These are phyloP conservation scores for Neofusicoccum cordaticola DNA, from an alignment of 2,329 filamentous ascomycete genomes.

Conservation along the genomic window DNA sequence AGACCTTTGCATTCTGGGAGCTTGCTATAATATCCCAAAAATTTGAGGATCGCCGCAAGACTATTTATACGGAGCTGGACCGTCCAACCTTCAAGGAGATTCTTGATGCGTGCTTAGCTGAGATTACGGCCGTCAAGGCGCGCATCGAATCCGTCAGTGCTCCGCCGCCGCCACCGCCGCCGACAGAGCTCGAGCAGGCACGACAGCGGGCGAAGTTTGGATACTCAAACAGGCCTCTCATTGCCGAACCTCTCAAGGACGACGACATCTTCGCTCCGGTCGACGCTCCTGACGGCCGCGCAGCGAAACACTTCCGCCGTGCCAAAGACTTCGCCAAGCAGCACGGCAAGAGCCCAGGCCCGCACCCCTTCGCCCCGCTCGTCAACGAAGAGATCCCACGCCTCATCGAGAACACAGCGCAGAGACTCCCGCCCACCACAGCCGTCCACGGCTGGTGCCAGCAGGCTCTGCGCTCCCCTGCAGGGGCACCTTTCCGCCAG, in stretches of 20 bases:
- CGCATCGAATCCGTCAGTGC: constrained; percentile 58
- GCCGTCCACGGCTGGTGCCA: background rate
- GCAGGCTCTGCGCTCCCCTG: constrained; percentile 23
- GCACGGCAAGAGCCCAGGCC: constrained; percentile 34
- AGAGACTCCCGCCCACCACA: background rate
- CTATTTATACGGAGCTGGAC: constrained; percentile 85
- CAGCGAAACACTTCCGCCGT: constrained; percentile 36
- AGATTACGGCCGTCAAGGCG: constrained; percentile 64
- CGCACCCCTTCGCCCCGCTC: constrained; percentile 5
- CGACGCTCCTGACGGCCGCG: constrained; percentile 35
- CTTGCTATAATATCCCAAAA: constrained; percentile 73
- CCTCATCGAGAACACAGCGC: constrained; percentile 1
- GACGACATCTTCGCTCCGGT: constrained; percentile 48
- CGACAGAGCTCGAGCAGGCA: constrained; percentile 37
- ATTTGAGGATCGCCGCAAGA: constrained; percentile 71
- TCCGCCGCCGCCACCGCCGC: constrained; percentile 28
- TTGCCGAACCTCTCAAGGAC: constrained; percentile 45
- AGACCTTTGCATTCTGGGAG: constrained; percentile 90
- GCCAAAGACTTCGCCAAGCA: constrained; percentile 47
- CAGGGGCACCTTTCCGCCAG: constrained; percentile 69
- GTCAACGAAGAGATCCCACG: constrained; percentile 23
- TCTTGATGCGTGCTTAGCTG: constrained; percentile 64
- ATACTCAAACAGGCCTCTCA: constrained; percentile 40
- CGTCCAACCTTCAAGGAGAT: constrained; percentile 81
- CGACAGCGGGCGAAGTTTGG: background rate